Evolutionary conservation across 164 flowering plant genomes (phyloP).

Genomic region (Euptelea pleiosperma): DNA sequence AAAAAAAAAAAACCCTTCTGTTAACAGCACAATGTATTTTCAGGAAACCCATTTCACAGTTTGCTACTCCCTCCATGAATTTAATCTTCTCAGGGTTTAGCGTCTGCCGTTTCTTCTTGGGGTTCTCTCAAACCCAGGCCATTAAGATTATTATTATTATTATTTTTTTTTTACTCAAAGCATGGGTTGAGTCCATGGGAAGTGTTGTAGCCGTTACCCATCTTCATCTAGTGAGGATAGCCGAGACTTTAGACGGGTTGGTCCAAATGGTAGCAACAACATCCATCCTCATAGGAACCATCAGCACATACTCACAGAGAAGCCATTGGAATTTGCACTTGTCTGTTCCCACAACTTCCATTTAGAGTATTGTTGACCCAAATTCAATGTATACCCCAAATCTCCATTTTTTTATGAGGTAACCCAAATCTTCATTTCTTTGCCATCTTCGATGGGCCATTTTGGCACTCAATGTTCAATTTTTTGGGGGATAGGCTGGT

Average conservation of each 20-base stretch:
- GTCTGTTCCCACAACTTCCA: conserved; percentile 62
- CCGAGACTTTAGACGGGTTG: conserved; percentile 14
- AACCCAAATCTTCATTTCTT: conserved; percentile 85
- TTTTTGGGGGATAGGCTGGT: conserved; percentile 70
- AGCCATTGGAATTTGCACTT: conserved; percentile 42
- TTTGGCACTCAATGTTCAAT: conserved; percentile 69
- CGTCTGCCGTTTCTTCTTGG: too few species aligned
- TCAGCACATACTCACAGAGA: conserved; percentile 33
- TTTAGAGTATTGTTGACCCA: conserved; percentile 58
- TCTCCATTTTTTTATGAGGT: too few species aligned
- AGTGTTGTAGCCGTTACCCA: conserved; percentile 51
- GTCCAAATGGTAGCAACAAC: conserved; percentile 8
- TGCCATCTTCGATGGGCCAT: conserved; percentile 88
- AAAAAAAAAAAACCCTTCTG: too few species aligned
- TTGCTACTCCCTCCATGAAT: conserved; percentile 7
- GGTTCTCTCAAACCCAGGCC: too few species aligned
- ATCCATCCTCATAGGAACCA: background rate
- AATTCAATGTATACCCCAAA: conserved; percentile 51
- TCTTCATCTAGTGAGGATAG: conserved; percentile 34
- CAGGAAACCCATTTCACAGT: conserved; percentile 15
- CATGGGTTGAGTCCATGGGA: conserved; percentile 77
- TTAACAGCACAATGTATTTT: conserved; percentile 12
- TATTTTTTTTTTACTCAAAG: too few species aligned
- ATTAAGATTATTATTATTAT: too few species aligned
- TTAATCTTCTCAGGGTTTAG: background rate